These are phyloP conservation scores for Ophiorrhiza pumila DNA, from an alignment of 257 asterid species.

Conservation along the genomic window DNA sequence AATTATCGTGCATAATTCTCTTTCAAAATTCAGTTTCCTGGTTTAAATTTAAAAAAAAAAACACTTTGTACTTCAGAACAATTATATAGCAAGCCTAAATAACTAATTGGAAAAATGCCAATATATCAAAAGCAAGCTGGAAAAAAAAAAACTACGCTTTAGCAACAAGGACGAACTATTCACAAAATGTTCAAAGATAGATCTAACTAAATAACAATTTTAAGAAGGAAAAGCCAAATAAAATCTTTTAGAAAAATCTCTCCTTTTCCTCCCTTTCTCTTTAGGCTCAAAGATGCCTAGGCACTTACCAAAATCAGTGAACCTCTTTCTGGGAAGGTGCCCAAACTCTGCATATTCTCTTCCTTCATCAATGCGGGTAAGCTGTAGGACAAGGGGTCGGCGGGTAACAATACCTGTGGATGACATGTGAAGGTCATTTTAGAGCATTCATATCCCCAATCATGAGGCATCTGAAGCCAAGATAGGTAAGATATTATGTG, in stretches of 20 bases:
- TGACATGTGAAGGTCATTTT: slow-evolving; percentile 13
- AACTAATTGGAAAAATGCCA: not conserved
- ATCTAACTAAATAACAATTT: not conserved
- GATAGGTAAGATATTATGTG: not conserved
- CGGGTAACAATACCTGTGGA: slow-evolving; percentile 90
- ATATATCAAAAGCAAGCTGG: not conserved
- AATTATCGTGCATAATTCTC: not conserved
- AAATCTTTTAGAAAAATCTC: not conserved
- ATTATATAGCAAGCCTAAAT: not conserved
- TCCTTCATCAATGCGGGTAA: slow-evolving; percentile 77
- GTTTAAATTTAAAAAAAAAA: not conserved
- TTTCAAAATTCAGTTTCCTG: not conserved
- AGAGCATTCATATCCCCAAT: not conserved
- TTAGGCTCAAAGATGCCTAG: not conserved
- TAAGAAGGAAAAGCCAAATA: not conserved
- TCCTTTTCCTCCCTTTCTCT: not conserved
- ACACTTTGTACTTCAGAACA: too few species aligned
- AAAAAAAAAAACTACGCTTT: not conserved
- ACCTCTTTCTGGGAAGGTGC: slow-evolving; percentile 77
- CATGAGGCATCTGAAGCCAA: not conserved
- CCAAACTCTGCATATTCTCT: slow-evolving; percentile 99
- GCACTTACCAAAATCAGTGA: slow-evolving; percentile 84
- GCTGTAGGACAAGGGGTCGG: slow-evolving; percentile 97
- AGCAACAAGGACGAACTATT: not conserved
- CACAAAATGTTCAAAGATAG: not conserved